These are phyloP conservation scores for Penicillium cinerascens DNA, from an alignment of 495 filamentous ascomycete species.

Conservation along the genomic window DNA sequence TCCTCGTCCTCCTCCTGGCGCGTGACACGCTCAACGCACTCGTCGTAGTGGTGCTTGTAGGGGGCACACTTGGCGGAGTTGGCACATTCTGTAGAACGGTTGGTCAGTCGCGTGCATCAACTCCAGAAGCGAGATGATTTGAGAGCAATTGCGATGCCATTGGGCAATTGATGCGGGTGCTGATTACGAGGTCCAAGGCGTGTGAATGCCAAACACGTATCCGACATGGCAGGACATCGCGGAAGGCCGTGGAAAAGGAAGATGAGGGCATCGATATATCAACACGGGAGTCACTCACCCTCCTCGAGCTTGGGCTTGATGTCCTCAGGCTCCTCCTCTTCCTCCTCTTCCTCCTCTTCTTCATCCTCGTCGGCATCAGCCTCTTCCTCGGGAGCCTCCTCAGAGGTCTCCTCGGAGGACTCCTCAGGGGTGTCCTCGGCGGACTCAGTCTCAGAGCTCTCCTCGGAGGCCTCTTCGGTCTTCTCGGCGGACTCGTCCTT, in stretches of 20 bases:
- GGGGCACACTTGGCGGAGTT: conserved; percentile 78
- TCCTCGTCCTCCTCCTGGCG: conserved; percentile 61
- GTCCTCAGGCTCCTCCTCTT: conserved; percentile 87
- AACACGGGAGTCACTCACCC: conserved; percentile 58
- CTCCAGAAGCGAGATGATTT: background rate
- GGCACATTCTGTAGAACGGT: conserved; percentile 66
- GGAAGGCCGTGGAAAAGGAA: background rate
- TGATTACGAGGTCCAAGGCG: conserved; percentile 3
- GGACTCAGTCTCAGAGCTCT: conserved; percentile 29
- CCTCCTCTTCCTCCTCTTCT: conserved; percentile 78
- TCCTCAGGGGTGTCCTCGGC: conserved; percentile 35
- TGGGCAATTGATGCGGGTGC: conserved; percentile 4
- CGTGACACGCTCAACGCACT: conserved; percentile 93
- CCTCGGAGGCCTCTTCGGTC: conserved; percentile 37
- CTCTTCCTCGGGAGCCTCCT: conserved; percentile 45
- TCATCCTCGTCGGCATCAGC: conserved; percentile 49
- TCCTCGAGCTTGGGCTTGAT: conserved; percentile 84
- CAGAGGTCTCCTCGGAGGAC: conserved; percentile 42
- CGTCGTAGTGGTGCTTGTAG: conserved; percentile 95
- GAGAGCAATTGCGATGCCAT: conserved; percentile 16
- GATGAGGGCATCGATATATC: background rate
- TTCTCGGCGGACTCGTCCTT: conserved; percentile 53
- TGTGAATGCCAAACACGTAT: conserved; percentile 1
- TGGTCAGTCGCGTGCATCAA: conserved; percentile 14
- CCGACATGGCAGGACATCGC: background rate